Base-by-base conservation (phyloP, 805 yeast genomes). In the Ogataea allantospora region DNA sequence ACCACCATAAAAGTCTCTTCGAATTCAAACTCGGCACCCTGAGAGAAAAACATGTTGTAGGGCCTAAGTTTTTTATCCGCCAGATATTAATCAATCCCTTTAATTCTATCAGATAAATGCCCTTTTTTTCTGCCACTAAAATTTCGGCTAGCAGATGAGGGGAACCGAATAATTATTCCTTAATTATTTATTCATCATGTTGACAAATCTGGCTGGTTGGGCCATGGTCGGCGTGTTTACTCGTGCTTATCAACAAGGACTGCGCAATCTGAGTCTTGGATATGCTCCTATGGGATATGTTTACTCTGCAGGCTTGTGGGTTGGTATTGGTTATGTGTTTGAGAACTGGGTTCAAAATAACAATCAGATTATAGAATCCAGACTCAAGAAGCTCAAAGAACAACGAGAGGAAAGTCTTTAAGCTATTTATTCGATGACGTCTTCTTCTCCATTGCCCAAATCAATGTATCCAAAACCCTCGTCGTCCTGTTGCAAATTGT, bases 221-320 rank as follows among this genome's bases (percentile, higher is more conserved):
- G 63, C 68, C 12, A 42, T 51, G 6, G 63, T 65, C 35, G 70
- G 69, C 58, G 52, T 21, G 64, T 54, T 15, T 9, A 70, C 64
- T 9, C 68, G 75, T 58, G 70, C 67, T 3, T 65, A 64, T 47
- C 75, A 70, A 50, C 43, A 65, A 41, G 75, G 74, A 23, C 54
- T 71, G 20, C 58, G 67, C 48, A 64, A 67, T 44, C 64, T 62
- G 39, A 70, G 73, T 19, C 50, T 63, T 41, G 40, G 56, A 5
- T 54, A 55, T 40, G 57, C 61, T 35, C 71, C 69, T 31, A 35
- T 60, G 42, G 75, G 71, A 12, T 70, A 65, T 42, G 60, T 63
- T 4, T 62, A 59, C 40, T 68, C 73, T 12, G 74, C 68, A n/a
- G 70, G 62, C 5, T 55, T 65, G 40, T 68, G 73, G 68, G 60